Evolutionary conservation across 2,329 filamentous ascomycete genomes (phyloP), one percentile per base, ranked within the genome.

Genomic region (Alternaria sp.): DNA sequence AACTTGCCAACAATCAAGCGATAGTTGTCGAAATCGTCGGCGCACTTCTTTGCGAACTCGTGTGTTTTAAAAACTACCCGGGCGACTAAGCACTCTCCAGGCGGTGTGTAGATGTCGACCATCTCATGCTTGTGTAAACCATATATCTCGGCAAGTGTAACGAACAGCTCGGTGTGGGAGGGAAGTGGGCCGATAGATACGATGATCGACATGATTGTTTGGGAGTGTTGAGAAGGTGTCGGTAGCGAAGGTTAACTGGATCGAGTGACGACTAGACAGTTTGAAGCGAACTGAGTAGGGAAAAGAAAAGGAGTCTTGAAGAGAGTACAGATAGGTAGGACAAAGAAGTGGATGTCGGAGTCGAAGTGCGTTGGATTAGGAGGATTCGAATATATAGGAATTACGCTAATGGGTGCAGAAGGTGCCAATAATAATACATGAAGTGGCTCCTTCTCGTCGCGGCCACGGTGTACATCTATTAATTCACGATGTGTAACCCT

Each of bases 401-500:
- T 5, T 0, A 7, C 0, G 24, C 24, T 24, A 24, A 1, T 24
- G 24, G 24, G 6, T 24, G 24, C 24, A 24, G 24, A 24, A 24
- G 24, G 24, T 1, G 2, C 24, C 6, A 7, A 7, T 7, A 24
- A 7, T 0, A 1, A 24, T 24, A 24, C 24, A 24, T 1, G 24
- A 24, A 24, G 24, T 24, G 24, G 24, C 24, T 24, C 24, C 1
- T 24, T 24, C 24, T 24, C 24, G 24, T 24, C 24, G 24, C 24
- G 1, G 0, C 24, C 24, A 1, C 2, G 1, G 24, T 24, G 5
- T 7, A 24, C 6, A 24, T 0, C 5, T 8, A 16, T 5, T 0
- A 9, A 9, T 39, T 39, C 8, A 18, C 36, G n/a, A 18, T 18
- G 36, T 5, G 3, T n/a, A 3, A 9, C 6, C 4, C 36, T 11